Base-by-base conservation (phyloP, 768 basidiomycete species). In the Sutorius australiensis region DNA sequence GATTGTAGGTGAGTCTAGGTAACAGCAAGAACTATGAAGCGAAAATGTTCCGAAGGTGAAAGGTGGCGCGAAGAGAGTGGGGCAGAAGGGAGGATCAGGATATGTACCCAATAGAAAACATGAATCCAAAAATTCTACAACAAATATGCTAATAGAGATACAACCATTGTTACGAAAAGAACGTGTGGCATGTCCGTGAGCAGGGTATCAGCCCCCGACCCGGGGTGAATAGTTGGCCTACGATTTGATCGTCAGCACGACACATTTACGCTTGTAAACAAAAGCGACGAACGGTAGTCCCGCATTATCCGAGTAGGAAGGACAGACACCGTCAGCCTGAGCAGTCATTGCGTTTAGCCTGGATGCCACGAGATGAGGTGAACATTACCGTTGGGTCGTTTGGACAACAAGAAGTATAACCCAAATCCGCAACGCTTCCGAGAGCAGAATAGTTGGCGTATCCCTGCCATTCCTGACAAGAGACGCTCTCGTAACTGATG, bases 391-490 rank as follows among this genome's bases (percentile, higher is more conserved):
- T 77, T 14, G 87, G 85, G 58, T 90, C 68, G 6, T 78, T 77
- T 30, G 90, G 89, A 68, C 90, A 93, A 63, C 90, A 92, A 5
- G 75, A 86, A 48, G 80, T 72, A 17, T 74, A 72, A 11, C 77
- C 87, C 31, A 87, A 67, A 54, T 73, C 71, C 19, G 77, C 62
- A 16, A 87, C 84, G 51, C 82, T 87, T 19, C 90, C 90, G 36
- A 92, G 71, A 13, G 88, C 87, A 13, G 80, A 72, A 14, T 77
- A 63, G 52, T 84, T 72, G 17, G 71, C 75, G 46, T 72, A 76
- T 9, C 91, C 91, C 33, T 74, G 68, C 91, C 90, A 92, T 48
- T 79, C 67, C 2, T 77, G 51, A 61, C 90, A 92, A 30, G 82
- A 69, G 10, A 91, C 81, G 28, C 71, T 74, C 59, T 82, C 69